A percentile compares a stretch with the other conserved stretches of the same genome.
Evolutionary conservation across 2,329 filamentous ascomycete genomes (phyloP).

Genomic region (Metarhizium humberi): DNA sequence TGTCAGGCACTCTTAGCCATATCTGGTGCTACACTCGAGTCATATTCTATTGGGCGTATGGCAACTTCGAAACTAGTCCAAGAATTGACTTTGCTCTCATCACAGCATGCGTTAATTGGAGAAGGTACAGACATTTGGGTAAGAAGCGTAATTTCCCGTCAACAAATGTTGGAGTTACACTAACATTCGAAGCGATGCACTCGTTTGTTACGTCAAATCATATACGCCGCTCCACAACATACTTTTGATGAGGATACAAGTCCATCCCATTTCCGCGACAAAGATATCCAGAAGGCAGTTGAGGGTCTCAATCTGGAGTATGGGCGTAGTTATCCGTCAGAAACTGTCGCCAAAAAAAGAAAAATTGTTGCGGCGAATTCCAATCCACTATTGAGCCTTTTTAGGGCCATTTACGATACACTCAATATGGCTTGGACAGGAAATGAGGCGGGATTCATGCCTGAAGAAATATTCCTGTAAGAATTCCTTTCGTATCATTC

Average conservation of each 20-base stretch:
- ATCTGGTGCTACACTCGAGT: constrained; percentile 23
- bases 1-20: constrained; percentile 30
- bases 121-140: constrained; percentile 34
- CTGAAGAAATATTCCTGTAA: constrained; percentile 36
- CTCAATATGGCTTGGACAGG: constrained; percentile 16
- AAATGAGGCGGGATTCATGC: constrained; percentile 15
- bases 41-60: constrained; percentile 27
- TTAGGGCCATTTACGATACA: constrained; percentile 16
- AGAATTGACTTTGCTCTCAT: constrained; percentile 27
- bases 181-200: constrained; percentile 20
- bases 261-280: constrained; percentile 20
- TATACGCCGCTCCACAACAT: constrained; percentile 11
- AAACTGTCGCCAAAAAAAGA: constrained; percentile 17
- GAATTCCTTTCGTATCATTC: constrained; percentile 14
- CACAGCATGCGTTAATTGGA: constrained; percentile 20
- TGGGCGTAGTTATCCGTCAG: constrained; percentile 5
- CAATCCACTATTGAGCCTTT: constrained; percentile 13
- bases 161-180: not conserved
- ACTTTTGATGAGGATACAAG: constrained; percentile 14
- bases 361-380: constrained; percentile 14
- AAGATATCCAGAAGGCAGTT: constrained; percentile 18
- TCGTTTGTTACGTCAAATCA: constrained; percentile 18
- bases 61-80: constrained; percentile 33
- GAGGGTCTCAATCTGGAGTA: constrained; percentile 20
- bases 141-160: constrained; percentile 4